Evolutionary conservation across 75 land plant species (phyloP).

Genomic region (Larix kaempferi): DNA sequence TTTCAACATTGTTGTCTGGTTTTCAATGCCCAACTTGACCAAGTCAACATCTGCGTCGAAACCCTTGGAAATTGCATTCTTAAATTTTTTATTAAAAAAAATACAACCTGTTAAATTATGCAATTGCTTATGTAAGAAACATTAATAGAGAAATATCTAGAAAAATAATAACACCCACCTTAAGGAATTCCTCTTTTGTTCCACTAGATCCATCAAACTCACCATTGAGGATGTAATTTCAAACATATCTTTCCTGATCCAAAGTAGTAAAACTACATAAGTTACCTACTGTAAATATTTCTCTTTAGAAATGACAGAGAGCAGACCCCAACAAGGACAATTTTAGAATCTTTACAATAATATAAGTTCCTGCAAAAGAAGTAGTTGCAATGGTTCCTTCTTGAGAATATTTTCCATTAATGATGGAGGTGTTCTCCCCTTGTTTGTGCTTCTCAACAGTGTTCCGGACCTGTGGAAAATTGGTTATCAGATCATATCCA

Average conservation of each 20-base stretch:
- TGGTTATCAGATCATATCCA: background rate
- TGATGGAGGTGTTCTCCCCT: slow-evolving; percentile 86
- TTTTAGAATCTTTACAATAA: slow-evolving; percentile 50
- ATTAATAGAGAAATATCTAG: background rate
- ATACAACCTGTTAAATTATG: slow-evolving; percentile 6
- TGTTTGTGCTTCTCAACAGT: slow-evolving; percentile 95
- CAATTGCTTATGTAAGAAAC: background rate
- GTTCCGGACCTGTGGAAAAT: slow-evolving; percentile 78
- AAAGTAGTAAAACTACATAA: background rate
- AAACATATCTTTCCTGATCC: slow-evolving; percentile 79
- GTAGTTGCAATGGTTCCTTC: slow-evolving; percentile 97
- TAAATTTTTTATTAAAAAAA: slow-evolving; percentile 74
- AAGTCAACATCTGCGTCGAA: slow-evolving; percentile 90
- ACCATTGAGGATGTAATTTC: slow-evolving; percentile 90
- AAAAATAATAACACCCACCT: slow-evolving; percentile 33
- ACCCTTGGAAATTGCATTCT: slow-evolving; percentile 70
- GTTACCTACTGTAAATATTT: background rate
- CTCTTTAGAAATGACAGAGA: background rate
- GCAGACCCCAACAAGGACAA: background rate
- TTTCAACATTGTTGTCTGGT: slow-evolving; percentile 98
- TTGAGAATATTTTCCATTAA: slow-evolving; percentile 95
- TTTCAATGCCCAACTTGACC: slow-evolving; percentile 81
- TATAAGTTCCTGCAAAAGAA: slow-evolving; percentile 86
- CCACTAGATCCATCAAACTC: slow-evolving; percentile 93
- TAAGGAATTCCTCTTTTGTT: slow-evolving; percentile 80